Evolutionary conservation across 306 rosid genomes (phyloP).

Genomic region (Senna siamea): DNA sequence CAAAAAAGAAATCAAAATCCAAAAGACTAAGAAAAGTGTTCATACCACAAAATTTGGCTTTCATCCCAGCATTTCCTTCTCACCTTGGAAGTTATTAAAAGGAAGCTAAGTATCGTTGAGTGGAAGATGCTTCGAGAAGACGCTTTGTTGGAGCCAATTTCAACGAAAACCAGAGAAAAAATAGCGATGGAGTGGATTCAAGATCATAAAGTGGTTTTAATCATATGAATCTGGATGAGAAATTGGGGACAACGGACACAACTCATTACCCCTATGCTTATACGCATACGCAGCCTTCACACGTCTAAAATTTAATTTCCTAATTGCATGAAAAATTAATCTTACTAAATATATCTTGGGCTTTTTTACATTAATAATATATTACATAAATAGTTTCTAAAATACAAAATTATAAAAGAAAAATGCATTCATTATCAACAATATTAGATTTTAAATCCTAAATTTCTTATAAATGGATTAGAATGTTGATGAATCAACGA

Average conservation of each 20-base stretch:
- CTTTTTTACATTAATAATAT: no score
- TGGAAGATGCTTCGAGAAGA: constrained; percentile 9
- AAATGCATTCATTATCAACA: no score
- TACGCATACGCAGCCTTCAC: no score
- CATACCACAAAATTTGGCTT: constrained; percentile 49
- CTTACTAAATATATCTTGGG: no score
- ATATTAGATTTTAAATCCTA: no score
- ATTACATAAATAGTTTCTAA: no score
- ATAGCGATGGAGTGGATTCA: background rate
- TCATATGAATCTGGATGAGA: no score
- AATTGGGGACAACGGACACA: background rate
- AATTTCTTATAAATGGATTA: no score
- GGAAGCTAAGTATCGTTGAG: constrained; percentile 8
- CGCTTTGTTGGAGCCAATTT: background rate
- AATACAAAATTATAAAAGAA: no score
- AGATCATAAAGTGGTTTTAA: background rate
- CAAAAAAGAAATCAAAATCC: constrained; percentile 28
- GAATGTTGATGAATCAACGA: no score
- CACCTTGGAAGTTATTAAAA: background rate
- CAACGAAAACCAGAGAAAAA: background rate
- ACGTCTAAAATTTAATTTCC: no score
- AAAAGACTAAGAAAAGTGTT: constrained; percentile 39
- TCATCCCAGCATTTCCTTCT: constrained; percentile 35
- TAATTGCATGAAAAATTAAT: no score
- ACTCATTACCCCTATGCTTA: background rate